Base-by-base conservation (phyloP, 2,329 filamentous ascomycete genomes). In the Ambrosiella beaveri region DNA sequence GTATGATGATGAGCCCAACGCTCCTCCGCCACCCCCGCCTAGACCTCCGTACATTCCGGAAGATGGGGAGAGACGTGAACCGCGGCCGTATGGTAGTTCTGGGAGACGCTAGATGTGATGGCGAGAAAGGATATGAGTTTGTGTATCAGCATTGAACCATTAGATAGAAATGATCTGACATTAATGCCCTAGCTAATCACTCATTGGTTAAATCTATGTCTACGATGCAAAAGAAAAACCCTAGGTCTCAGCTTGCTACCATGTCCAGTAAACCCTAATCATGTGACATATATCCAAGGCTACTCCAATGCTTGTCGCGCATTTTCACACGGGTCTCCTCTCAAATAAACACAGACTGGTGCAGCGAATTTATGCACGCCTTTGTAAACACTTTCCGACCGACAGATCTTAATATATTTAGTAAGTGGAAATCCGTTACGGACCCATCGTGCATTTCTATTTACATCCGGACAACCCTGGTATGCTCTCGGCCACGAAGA, bases 1-100 rank as follows among this genome's bases (percentile, higher is more conserved):
- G 41, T 56, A 54, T 47, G 53, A 54, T 17, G 56, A 53, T 13
- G 56, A 52, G 37, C 59, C 59, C 7, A 52, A 38, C 13, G 45
- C 56, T 1, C 59, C 59, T 4, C 59, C 59, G 13, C 54, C 58
- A 11, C 58, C 58, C 3, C 57, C 57, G 15, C 59, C 56, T n/a
- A 54, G 56, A 38, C 59, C 59, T 37, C 59, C 56, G 12, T 60
- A 60, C 40, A 40, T 49, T 7, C 53, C 53, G 1, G 56, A 61
- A 13, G 27, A 27, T 4, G 27, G 27, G 27, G 57, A 58, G 13
- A 44, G 57, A 27, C 51, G 59, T n/a, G 59, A 60, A 44, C 56
- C 59, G 11, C 40, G 59, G 50, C 59, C 56, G 38, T 60, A 60
- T 52, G 56, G 40, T 15, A 27, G 57, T 6, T 19, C 53, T 40